Base-by-base conservation (phyloP, 108 stramenopile genomes). In the Nitzschia sp. region DNA sequence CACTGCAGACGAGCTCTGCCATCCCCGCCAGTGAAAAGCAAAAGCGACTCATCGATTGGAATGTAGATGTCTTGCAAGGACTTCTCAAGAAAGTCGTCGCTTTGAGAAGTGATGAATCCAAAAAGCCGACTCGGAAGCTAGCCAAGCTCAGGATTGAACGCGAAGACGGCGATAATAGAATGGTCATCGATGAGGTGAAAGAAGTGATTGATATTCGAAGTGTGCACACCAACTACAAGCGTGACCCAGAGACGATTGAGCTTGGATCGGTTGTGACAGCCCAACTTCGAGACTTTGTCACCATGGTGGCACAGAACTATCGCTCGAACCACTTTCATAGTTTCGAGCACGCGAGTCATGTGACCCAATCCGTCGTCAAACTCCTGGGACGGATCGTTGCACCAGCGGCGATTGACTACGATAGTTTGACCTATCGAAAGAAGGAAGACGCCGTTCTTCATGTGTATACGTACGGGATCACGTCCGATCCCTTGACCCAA, bases 311-410 rank as follows among this genome's bases (percentile, higher is more conserved):
- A 16, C 27, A 26, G 2, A 55, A 30, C 27, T 68, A 68, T 30
- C 53, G 32, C 25, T n/a, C 33, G 17, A 68, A 68, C 50, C 54
- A 35, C 0, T 68, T 68, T 45, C 66, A 68, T 30, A 28, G 9
- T 30, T 66, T 66, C 9, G 64, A 34, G 21, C 64, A 66, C 45
- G 60, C 60, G 3, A 50, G 58, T 2, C 68, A 69, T 28, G 68
- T 69, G 21, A 50, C 46, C 27, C 38, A 47, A 30, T 45, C 58
- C 1, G 58, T 59, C 3, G 19, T 31, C 3, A 69, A 69, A 31
- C 45, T 69, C 15, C 44, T 69, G 25, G 21, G 34, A 21, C 2
- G 68, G 4, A 59, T 69, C 27, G 58, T 59, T 15, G 46, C 68
- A 11, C 45, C 57, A 5, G 58, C 58, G 9, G 58, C 32, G 0